These are phyloP conservation scores for Funneliformis mosseae DNA, from an alignment of 192 early-diverging fungal genomes.

Conservation along the genomic window DNA sequence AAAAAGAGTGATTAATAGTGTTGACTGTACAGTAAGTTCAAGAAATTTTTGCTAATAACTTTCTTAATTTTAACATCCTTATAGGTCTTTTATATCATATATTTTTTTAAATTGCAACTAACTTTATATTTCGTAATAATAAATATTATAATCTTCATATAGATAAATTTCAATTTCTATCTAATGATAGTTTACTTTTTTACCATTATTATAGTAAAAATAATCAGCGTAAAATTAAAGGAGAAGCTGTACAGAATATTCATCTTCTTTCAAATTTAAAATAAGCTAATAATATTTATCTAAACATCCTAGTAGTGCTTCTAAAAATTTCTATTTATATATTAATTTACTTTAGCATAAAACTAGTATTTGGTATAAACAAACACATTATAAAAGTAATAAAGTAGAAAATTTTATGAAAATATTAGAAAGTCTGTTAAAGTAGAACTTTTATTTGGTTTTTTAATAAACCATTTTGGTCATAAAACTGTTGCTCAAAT, in stretches of 20 bases:
- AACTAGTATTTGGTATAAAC: conserved; percentile 17
- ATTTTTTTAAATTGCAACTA: neutral
- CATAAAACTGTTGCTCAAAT: neutral
- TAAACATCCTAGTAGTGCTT: neutral
- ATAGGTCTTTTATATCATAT: neutral
- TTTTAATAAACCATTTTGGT: neutral
- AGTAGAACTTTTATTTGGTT: neutral
- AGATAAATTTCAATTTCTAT: neutral
- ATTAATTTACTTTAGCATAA: neutral
- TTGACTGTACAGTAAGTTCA: neutral
- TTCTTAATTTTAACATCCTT: neutral
- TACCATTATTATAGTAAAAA: neutral
- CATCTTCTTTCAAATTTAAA: neutral
- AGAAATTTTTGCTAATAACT: neutral
- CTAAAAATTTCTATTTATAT: conserved; percentile 4
- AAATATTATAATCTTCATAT: neutral
- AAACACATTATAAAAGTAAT: neutral
- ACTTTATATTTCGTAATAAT: neutral
- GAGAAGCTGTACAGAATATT: neutral
- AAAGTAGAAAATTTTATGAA: conserved; percentile 1
- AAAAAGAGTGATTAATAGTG: neutral
- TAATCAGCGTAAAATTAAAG: neutral
- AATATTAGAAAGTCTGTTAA: neutral
- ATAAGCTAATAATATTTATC: no score
- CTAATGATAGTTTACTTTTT: neutral